Evolutionary conservation across 257 asterid genomes (phyloP), one percentile per base, ranked within the genome.

Genomic region (Solanum bukasovii): DNA sequence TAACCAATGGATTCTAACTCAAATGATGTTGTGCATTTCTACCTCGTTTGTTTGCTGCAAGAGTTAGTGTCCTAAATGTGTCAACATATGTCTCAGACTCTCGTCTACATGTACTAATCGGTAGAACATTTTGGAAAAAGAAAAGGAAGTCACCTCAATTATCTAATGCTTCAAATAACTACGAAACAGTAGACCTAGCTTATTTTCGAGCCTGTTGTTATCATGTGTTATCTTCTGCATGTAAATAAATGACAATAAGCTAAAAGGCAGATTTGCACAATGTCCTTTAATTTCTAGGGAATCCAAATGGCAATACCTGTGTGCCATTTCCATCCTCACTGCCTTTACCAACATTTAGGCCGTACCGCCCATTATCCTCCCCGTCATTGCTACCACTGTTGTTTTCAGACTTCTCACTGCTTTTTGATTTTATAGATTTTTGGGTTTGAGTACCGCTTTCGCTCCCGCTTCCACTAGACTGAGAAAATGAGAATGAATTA

Each of bases 391-490:
- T 92, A 89, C 91, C 93, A 72, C 88, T 90, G 85, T 88, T 84
- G 86, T 89, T 91, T 71, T 87, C 94, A 77, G 93, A 91, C 87
- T 89, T 93, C 90, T 91, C 93, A 88, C 89, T 88, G 87, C 88
- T 83, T 88, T 89, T 92, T 35, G 98, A 93, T 86, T 94, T 93
- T 87, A 93, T 91, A 88, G 95, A 94, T 83, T 94, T 95, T 89
- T 92, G 95, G 91, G 96, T 91, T 89, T 90, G 97, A 74, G 95
- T 89, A 46, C 94, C 98, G 78, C 98, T 96, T 89, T 90, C 99
- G 87, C 96, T 95, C 91, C 98, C 98, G 61, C 99, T 96, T 87
- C 98, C 99, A 88, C 98, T 94, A 77, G 99, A 96, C 98, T 95
- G 94, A 87, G 75, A 85, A 85, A 87, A 87, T 49, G 86, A 82